Evolutionary conservation across 371 early-diverging fungal genomes (phyloP).

Genomic region (Nematocida sp.): DNA sequence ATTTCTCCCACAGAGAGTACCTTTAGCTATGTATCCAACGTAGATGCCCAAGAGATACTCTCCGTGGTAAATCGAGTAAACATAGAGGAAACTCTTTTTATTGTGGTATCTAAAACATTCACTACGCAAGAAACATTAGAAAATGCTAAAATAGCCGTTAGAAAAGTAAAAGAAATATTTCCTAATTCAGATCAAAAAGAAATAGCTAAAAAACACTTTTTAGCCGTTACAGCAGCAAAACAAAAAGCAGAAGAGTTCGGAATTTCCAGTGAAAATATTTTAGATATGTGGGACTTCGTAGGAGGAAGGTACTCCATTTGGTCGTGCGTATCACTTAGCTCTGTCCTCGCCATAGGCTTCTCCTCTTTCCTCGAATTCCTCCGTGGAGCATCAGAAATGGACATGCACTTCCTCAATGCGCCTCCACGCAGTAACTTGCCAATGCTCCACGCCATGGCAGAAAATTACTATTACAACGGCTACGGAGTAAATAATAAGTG

Average conservation of each 20-base stretch:
- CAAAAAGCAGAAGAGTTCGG: constrained; percentile 80
- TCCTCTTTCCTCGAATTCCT: constrained; percentile 85
- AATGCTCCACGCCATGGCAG: constrained; percentile 80
- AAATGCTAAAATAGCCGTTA: constrained; percentile 81
- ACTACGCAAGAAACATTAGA: constrained; percentile 96
- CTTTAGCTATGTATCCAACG: constrained; percentile 90
- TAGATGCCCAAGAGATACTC: constrained; percentile 89
- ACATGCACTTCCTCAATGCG: constrained; percentile 79
- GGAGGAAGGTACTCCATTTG: constrained; percentile 97
- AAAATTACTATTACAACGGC: constrained; percentile 95
- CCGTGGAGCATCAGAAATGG: constrained; percentile 87
- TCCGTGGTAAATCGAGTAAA: constrained; percentile 77
- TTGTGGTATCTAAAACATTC: constrained; percentile 93
- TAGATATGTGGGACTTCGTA: constrained; percentile 99
- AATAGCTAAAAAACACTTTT: constrained; percentile 78
- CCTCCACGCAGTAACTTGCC: constrained; percentile 83
- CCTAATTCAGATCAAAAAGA: constrained; percentile 29
- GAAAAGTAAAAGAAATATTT: constrained; percentile 20
- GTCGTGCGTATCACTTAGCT: constrained; percentile 94
- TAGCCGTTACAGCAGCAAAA: constrained; percentile 92
- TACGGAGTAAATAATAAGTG: constrained; percentile 78
- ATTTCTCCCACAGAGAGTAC: not conserved
- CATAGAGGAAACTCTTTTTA: constrained; percentile 85
- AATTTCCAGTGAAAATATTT: constrained; percentile 81
- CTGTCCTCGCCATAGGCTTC: constrained; percentile 84